Percentiles rank a stretch among this genome's conserved stretches.
phyloP scores from a whole-genome alignment of 805 yeast genomes.

The Henningerozyma blattae region DNA sequence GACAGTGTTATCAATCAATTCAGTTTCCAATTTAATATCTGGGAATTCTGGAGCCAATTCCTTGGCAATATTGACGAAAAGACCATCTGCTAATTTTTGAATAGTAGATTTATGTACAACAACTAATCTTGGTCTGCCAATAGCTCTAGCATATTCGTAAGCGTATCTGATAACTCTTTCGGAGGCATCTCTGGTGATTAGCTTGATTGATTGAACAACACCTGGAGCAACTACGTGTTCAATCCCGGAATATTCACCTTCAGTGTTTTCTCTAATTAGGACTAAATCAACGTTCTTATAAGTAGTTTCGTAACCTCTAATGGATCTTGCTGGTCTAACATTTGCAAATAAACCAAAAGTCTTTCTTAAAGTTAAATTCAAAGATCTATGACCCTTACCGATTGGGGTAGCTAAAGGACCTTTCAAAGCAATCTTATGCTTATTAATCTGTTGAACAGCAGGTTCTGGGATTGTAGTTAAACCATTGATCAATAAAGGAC shows the following conservation, averaged over 20 bases:
- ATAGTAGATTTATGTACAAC: slow-evolving; percentile 98
- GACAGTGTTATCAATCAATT: slow-evolving; percentile 92
- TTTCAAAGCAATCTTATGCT: slow-evolving; percentile 87
- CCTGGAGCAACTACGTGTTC: slow-evolving; percentile 98
- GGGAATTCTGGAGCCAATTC: slow-evolving; percentile 88
- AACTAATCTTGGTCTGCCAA: slow-evolving; percentile 75
- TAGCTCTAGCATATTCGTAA: slow-evolving; percentile 86
- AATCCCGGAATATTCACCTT: slow-evolving; percentile 98
- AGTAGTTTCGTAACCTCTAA: slow-evolving; percentile 85
- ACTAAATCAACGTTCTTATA: slow-evolving; percentile 80
- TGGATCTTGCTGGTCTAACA: slow-evolving; percentile 92
- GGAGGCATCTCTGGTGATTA: slow-evolving; percentile 92
- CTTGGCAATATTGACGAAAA: slow-evolving; percentile 84
- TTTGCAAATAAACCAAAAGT: slow-evolving; percentile 94
- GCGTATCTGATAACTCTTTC: slow-evolving; percentile 96
- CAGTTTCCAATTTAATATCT: slow-evolving; percentile 69
- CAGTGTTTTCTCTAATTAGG: slow-evolving; percentile 95
- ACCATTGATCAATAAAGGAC: slow-evolving; percentile 85
- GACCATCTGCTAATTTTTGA: slow-evolving; percentile 97
- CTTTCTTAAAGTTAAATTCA: slow-evolving; percentile 95
- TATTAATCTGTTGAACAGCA: slow-evolving; percentile 87
- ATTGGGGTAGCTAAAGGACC: slow-evolving; percentile 99
- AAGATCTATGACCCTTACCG: slow-evolving; percentile 96
- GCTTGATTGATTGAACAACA: slow-evolving; percentile 94
- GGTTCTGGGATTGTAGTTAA: slow-evolving; percentile 85